A percentile compares a stretch with the other conserved stretches of the same genome.
phyloP scores from a whole-genome alignment of 352 stramenopile genomes.

The Phytophthora multivora region DNA sequence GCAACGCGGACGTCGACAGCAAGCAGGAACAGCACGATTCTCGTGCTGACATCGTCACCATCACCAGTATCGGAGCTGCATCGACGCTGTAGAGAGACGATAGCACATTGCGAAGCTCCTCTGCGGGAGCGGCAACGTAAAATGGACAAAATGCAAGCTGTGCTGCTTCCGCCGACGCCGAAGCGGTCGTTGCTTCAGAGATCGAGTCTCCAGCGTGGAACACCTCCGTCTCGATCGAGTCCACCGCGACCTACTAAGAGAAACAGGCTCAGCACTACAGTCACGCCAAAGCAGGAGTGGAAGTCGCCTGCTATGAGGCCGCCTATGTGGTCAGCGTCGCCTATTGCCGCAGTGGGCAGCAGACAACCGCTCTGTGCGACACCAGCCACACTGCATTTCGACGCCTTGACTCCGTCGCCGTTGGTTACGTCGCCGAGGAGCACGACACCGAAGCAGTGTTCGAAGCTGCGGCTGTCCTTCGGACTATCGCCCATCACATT shows the following conservation, averaged over 20 bases:
- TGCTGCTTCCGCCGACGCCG: slow-evolving; percentile 7
- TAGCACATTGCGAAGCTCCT: slow-evolving; percentile 40
- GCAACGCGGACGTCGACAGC: background rate
- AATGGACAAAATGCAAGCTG: slow-evolving; percentile 42
- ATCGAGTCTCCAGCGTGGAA: slow-evolving; percentile 12
- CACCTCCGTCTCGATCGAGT: slow-evolving; percentile 18
- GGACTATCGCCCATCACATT: slow-evolving; percentile 57
- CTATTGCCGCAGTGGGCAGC: slow-evolving; percentile 18
- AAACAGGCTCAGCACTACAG: slow-evolving; percentile 1
- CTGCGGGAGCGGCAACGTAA: slow-evolving; percentile 48
- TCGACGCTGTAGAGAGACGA: slow-evolving; percentile 47
- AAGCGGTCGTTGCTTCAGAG: slow-evolving; percentile 7
- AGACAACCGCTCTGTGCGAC: slow-evolving; percentile 15
- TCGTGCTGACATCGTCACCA: slow-evolving; percentile 10
- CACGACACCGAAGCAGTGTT: slow-evolving; percentile 15
- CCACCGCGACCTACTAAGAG: slow-evolving; percentile 21
- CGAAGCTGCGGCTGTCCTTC: slow-evolving; percentile 34
- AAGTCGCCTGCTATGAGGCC: slow-evolving; percentile 17
- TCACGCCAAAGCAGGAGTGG: slow-evolving; percentile 12
- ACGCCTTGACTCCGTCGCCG: slow-evolving; percentile 22
- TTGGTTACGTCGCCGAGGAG: slow-evolving; percentile 12
- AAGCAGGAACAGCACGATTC: background rate
- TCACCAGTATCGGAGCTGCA: slow-evolving; percentile 34
- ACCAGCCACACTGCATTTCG: slow-evolving; percentile 15
- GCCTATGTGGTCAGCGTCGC: slow-evolving; percentile 38